Base-by-base conservation (phyloP, 257 asterid genomes). In the Plantago major region DNA sequence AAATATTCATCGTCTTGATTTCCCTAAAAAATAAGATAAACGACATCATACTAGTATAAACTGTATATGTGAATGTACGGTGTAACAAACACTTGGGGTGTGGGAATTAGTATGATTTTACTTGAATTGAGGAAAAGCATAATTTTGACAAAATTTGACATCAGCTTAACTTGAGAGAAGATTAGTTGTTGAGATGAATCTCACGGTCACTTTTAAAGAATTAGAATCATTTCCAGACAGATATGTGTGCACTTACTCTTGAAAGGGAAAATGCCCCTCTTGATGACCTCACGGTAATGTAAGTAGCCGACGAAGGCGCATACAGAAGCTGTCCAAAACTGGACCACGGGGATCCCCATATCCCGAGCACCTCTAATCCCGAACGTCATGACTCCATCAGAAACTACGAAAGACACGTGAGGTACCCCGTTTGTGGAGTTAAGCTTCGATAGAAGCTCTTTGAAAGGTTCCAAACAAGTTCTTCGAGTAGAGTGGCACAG, bases 301-400 rank as follows among this genome's bases (percentile, higher is more conserved):
- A 84, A 58, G 38, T 76, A 79, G 5, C 82, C 84, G 4, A 81
- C 17, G 17, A 84, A 74, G 5, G 84, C 43, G 52, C 77, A 72
- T 50, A 63, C 84, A 7, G 91, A 81, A 18, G 88, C 76, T 18
- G 91, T 81, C 84, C 85, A 84, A 10, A 78, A 75, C 46, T 71
- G 78, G 64, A 78, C 74, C 9, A 49, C 82, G 3, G 82, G 84
- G 42, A 84, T 67, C 0, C 85, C 88, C 61, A 81, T 22, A 4
- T 76, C 81, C 26, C 62, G 66, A 15, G 85, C 88, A 38, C 84
- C 91, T 47, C 38, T 66, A 9, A 76, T 51, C 1, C 70, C 79
- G 8, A 84, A 76, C 58, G 77, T 76, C 84, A 77, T 81, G 0
- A 74, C 76, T 1, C 85, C 88, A 55, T 81, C 85, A 0, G 80